Percentiles rank a stretch among this genome's conserved stretches.
Conservation (phyloP, 2,329 filamentous ascomycete genomes). For the Pyrenophora teres region DNA sequence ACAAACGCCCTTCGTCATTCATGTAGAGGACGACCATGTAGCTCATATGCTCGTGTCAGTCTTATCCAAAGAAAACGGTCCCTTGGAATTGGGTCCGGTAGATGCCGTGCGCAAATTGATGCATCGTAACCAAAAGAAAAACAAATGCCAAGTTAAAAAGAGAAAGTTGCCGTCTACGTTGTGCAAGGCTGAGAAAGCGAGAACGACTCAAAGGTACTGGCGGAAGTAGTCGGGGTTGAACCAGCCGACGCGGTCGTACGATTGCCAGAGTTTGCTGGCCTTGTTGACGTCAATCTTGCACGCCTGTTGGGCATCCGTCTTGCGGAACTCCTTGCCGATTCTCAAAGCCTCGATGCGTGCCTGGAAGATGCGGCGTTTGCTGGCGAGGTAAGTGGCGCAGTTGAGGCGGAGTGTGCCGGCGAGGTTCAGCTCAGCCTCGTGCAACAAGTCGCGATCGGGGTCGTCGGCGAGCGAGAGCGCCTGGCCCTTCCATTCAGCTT, state of each 20-base stretch:
- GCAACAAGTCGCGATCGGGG: constrained; percentile 70
- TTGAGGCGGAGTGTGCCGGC: constrained; percentile 81
- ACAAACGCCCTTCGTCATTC: constrained; percentile 40
- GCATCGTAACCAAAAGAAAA: constrained; percentile 10
- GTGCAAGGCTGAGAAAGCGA: neutral
- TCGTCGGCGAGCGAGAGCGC: constrained; percentile 71
- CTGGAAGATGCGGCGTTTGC: constrained; percentile 89
- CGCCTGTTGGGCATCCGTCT: constrained; percentile 94
- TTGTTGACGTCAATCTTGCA: constrained; percentile 99
- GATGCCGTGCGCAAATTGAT: constrained; percentile 36
- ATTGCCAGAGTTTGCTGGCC: constrained; percentile 87
- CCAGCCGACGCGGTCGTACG: constrained; percentile 87
- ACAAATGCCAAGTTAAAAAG: neutral
- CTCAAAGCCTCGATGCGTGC: constrained; percentile 69
- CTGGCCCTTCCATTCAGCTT: constrained; percentile 85
- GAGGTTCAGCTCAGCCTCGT: constrained; percentile 76
- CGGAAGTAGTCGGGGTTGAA: constrained; percentile 63
- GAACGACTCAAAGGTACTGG: constrained; percentile 46
- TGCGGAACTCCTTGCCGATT: constrained; percentile 82
- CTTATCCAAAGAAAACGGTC: constrained; percentile 21
- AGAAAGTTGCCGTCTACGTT: neutral
- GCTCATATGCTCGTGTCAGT: constrained; percentile 27
- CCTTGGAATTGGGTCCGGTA: constrained; percentile 20
- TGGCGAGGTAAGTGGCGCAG: constrained; percentile 86
- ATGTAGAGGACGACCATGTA: constrained; percentile 19